Evolutionary conservation across 176 grass and related monocot species (phyloP), one percentile per base, ranked within the genome.

Genomic region (Phoenix dactylifera): DNA sequence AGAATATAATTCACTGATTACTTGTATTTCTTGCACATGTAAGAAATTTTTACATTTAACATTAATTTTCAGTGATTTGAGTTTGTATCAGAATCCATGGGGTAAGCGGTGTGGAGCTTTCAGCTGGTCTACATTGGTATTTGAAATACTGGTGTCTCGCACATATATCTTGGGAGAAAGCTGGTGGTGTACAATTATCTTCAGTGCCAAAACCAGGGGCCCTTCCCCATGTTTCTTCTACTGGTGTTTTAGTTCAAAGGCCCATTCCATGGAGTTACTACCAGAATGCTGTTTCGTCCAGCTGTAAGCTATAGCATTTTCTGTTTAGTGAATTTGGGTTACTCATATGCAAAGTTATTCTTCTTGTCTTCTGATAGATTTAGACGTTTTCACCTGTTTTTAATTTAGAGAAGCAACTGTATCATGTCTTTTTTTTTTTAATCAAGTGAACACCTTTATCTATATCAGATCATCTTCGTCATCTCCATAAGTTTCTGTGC

Each of bases 241-340:
- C 52, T 65, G 86, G 80, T 23, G 15, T 89, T 68, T 63, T 72
- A 15, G 70, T 81, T 71, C 80, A 26, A 81, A 89, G 86, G 74
- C 70, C 80, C 16, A 44, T 84, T 74, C 77, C 73, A 55, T 89
- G 80, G 86, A 89, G 77, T 57, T 89, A 89, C 80, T 89, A 89
- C 70, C 86, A 89, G 69, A 89, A 89, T 17, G 80, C 86, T 55
- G 86, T 89, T 74, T 74, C 86, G 68, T 89, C 77, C 66, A 89
- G 86, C 59, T 89, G 86, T 89, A 80, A 89, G 86, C 20, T 26
- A 55, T 60, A 49, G 56, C 18, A 29, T 53, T 22, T 28, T 23
- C 4, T 51, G 26, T 23, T 59, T 77, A 67, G 14, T 52, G 0
- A 48, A 54, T 32, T 69, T 32, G 4, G 29, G 5, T 32, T 7